Percentiles rank a stretch among this genome's conserved stretches.
These are phyloP conservation scores for Schrenkiella parvula DNA, from an alignment of 345 rosid genomes.

Conservation along the genomic window DNA sequence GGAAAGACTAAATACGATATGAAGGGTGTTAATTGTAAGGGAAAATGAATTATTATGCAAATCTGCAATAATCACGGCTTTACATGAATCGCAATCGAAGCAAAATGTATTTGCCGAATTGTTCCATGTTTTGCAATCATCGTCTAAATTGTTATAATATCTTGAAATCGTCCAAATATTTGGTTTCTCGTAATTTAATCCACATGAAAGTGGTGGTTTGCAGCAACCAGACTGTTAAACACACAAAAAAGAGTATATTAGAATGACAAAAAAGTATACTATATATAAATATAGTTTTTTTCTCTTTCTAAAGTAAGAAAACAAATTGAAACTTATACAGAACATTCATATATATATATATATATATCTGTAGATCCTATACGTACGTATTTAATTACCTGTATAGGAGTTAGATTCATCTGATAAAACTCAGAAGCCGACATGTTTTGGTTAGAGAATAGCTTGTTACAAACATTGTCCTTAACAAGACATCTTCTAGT, in stretches of 20 bases:
- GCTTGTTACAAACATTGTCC: conserved; percentile 18
- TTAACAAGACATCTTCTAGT: conserved; percentile 29
- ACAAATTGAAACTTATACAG: neutral
- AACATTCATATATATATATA: neutral
- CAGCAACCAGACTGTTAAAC: conserved; percentile 31
- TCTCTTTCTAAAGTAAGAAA: no score
- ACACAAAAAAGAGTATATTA: neutral
- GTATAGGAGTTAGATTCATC: conserved; percentile 28
- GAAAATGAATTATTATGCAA: conserved; percentile 10
- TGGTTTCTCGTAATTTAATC: conserved; percentile 23
- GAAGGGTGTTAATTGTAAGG: neutral
- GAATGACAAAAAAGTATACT: neutral
- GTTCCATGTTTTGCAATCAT: conserved; percentile 27
- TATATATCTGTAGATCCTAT: neutral
- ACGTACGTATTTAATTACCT: conserved; percentile 11
- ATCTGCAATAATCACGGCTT: conserved; percentile 30
- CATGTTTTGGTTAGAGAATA: conserved; percentile 24
- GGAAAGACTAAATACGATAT: conserved; percentile 12
- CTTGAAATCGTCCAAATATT: conserved; percentile 10
- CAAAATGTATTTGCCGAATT: conserved; percentile 13
- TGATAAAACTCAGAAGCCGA: conserved; percentile 24
- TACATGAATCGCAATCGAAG: conserved; percentile 32
- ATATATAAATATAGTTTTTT: no score
- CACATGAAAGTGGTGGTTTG: conserved; percentile 38
- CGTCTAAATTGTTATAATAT: conserved; percentile 15